Conservation (phyloP, 2,329 filamentous ascomycete species). For the Fusarium mundagurra region DNA sequence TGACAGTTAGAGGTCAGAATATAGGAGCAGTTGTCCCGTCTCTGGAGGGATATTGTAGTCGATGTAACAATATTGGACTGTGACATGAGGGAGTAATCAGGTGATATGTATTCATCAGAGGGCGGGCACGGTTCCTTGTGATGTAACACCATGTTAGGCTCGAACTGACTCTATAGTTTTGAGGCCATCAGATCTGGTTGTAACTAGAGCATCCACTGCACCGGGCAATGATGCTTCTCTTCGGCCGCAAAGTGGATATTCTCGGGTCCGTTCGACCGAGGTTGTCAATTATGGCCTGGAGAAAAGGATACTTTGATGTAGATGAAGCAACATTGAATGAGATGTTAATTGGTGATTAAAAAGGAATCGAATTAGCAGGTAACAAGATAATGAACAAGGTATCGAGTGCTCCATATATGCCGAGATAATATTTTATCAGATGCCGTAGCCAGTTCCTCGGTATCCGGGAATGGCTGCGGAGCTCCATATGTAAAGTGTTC, state of each 20-base stretch:
- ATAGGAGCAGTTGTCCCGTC: background rate
- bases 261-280: constrained; percentile 32
- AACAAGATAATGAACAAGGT: rapidly evolving
- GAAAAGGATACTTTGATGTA: background rate
- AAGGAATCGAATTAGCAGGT: no score
- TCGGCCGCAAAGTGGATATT: constrained; percentile 30
- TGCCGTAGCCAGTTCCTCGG: constrained; percentile 25
- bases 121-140: background rate
- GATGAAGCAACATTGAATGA: background rate
- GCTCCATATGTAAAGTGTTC: background rate
- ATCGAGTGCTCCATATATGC: background rate
- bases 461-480: constrained; percentile 18
- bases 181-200: background rate
- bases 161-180: background rate
- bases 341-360: no score
- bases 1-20: background rate
- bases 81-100: background rate
- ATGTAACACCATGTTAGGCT: background rate
- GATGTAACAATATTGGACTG: background rate
- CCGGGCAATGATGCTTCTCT: constrained; percentile 11
- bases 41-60: background rate
- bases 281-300: background rate
- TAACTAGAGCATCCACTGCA: constrained; percentile 13
- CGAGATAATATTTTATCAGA: constrained; percentile 16
- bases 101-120: background rate